Evolutionary conservation across 2,329 filamentous ascomycete genomes (phyloP).

Genomic region (Nannizzia gypsea): DNA sequence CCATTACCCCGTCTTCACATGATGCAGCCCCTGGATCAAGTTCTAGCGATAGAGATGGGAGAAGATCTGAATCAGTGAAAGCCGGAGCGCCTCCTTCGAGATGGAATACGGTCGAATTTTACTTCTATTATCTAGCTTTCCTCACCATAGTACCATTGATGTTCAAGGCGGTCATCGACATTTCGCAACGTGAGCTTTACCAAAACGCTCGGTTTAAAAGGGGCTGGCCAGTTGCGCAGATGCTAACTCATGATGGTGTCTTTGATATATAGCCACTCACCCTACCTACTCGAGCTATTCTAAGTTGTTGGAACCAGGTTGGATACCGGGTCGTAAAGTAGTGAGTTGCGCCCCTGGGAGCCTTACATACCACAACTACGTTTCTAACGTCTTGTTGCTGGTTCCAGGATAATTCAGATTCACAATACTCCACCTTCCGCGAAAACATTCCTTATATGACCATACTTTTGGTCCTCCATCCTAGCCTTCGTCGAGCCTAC

Average conservation of each 20-base stretch:
- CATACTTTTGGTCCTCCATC: slow-evolving; percentile 63
- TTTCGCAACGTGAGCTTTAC: slow-evolving; percentile 58
- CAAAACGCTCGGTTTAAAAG: slow-evolving; percentile 7
- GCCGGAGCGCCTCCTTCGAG: slow-evolving; percentile 49
- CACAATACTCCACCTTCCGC: slow-evolving; percentile 77
- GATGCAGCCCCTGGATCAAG: slow-evolving; percentile 23
- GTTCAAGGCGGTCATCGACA: slow-evolving; percentile 80
- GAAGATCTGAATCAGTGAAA: slow-evolving; percentile 20
- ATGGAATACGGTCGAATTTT: slow-evolving; percentile 84
- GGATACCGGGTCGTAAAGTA: slow-evolving; percentile 86
- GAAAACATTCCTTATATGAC: slow-evolving; percentile 73
- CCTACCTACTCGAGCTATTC: slow-evolving; percentile 68
- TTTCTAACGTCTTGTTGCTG: not conserved
- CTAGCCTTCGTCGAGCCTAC: slow-evolving; percentile 61
- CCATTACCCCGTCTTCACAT: slow-evolving; percentile 34
- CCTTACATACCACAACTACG: not conserved
- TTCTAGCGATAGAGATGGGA: not conserved
- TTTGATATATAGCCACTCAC: slow-evolving; percentile 53
- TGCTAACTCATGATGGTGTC: not conserved
- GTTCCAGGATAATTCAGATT: slow-evolving; percentile 72
- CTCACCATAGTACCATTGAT: slow-evolving; percentile 61
- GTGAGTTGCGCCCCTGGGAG: slow-evolving; percentile 37
- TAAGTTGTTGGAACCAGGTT: slow-evolving; percentile 61
- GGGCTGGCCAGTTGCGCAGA: not conserved
- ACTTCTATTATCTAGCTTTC: slow-evolving; percentile 63